phyloP scores from a whole-genome alignment of 169 alveolate species.

The Plasmodium vinckei region DNA sequence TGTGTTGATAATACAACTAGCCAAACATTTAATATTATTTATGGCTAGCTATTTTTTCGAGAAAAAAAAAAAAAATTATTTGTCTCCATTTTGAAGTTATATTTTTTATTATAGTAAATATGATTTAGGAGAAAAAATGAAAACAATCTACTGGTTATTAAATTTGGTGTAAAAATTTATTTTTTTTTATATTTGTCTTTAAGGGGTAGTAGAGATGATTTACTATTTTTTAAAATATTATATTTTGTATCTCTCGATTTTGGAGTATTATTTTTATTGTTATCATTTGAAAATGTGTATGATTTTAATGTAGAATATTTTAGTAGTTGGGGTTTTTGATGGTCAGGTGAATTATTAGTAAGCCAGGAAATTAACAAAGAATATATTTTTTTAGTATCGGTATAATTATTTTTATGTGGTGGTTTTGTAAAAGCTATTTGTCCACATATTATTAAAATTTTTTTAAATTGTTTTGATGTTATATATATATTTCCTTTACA shows the following conservation, averaged over 20 bases:
- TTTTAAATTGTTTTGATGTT: conserved; percentile 38
- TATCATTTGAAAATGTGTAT: background rate
- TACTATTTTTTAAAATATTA: conserved; percentile 15
- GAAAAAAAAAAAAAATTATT: too few species aligned
- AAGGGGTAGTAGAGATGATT: conserved; percentile 3
- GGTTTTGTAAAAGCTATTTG: conserved; percentile 72
- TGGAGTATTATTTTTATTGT: conserved; percentile 1
- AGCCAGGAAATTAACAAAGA: conserved; percentile 23
- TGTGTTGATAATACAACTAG: too few species aligned
- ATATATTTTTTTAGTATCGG: conserved; percentile 56
- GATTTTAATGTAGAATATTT: background rate
- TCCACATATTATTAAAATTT: conserved; percentile 51
- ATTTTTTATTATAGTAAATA: too few species aligned
- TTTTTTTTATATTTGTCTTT: too few species aligned
- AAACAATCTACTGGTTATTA: too few species aligned
- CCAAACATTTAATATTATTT: too few species aligned
- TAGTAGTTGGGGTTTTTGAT: conserved; percentile 22
- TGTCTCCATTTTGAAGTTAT: too few species aligned
- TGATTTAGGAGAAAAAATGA: too few species aligned
- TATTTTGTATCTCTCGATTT: conserved; percentile 11
- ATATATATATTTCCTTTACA: conserved; percentile 56
- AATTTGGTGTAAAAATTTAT: too few species aligned
- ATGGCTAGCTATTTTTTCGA: too few species aligned
- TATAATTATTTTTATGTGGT: conserved; percentile 58
- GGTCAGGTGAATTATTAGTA: conserved; percentile 44